Evolutionary conservation across 2,329 filamentous ascomycete genomes (phyloP).

Genomic region (Penicillium hesseltinei): DNA sequence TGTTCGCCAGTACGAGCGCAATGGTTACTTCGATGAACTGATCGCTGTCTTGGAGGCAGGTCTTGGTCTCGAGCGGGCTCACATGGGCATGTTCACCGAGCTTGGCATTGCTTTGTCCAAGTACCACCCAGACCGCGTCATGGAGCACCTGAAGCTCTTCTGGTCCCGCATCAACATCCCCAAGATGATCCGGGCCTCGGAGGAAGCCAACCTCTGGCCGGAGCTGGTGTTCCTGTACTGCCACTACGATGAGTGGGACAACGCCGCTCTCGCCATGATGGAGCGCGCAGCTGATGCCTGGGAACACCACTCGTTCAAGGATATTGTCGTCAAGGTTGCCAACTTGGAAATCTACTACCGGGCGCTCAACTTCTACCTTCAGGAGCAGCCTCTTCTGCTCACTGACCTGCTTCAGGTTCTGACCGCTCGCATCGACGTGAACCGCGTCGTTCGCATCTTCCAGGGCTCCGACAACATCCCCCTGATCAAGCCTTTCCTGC

Average conservation of each 20-base stretch:
- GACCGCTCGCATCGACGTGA: conserved; percentile 93
- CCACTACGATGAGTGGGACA: conserved; percentile 98
- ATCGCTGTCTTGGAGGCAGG: conserved; percentile 93
- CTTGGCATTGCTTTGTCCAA: conserved; percentile 88
- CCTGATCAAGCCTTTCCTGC: conserved; percentile 96
- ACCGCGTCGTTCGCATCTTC: conserved; percentile 99
- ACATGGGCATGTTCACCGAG: conserved; percentile 97
- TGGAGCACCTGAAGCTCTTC: conserved; percentile 99
- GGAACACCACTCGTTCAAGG: conserved; percentile 99
- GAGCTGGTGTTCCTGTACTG: conserved; percentile 97
- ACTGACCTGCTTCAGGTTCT: conserved; percentile 93
- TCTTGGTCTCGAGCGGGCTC: conserved; percentile 83
- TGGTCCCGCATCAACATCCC: conserved; percentile 98
- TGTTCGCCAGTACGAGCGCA: conserved; percentile 93
- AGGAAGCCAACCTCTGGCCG: conserved; percentile 94
- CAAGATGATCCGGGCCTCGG: conserved; percentile 89
- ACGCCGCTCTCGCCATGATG: conserved; percentile 95
- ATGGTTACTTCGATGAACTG: conserved; percentile 98
- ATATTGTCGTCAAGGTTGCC: conserved; percentile 94
- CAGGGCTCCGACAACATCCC: conserved; percentile 97
- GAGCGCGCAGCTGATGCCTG: conserved; percentile 95
- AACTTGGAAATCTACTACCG: conserved; percentile 99
- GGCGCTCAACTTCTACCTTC: conserved; percentile 92
- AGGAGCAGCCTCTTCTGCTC: conserved; percentile 91
- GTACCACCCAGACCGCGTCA: conserved; percentile 91